These are phyloP conservation scores for Polysphondylium violaceum DNA, from an alignment of 78 protist species.

Conservation along the genomic window DNA sequence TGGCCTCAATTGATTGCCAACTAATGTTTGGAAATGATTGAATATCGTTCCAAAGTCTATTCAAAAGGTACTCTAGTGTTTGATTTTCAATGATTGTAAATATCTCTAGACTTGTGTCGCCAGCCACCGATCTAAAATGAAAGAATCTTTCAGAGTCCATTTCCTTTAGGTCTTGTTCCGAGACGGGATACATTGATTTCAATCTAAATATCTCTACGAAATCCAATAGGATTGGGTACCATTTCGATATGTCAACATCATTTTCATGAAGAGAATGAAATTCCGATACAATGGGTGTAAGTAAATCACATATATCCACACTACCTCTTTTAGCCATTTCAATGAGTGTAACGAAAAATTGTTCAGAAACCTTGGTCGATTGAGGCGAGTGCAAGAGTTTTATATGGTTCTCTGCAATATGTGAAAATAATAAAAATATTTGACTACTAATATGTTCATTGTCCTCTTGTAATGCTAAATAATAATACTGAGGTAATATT, in stretches of 20 bases:
- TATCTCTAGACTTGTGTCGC: conserved; percentile 34
- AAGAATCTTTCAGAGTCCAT: conserved; percentile 26
- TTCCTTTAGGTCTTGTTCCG: conserved; percentile 7
- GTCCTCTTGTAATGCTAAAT: conserved; percentile 27
- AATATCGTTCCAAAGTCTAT: conserved; percentile 46
- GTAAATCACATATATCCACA: conserved; percentile 24
- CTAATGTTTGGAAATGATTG: not conserved
- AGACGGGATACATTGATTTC: conserved; percentile 38
- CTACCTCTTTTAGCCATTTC: conserved; percentile 5
- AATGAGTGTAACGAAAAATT: not conserved
- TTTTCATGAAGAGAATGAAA: conserved; percentile 16
- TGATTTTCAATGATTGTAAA: conserved; percentile 29
- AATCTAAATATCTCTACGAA: conserved; percentile 2
- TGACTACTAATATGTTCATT: conserved; percentile 19
- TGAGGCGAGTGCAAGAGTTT: not conserved
- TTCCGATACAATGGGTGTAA: conserved; percentile 35
- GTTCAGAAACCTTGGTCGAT: not conserved
- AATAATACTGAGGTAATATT: conserved; percentile 2
- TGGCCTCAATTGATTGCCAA: conserved; percentile 66
- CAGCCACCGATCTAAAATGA: conserved; percentile 30
- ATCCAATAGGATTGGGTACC: conserved; percentile 16
- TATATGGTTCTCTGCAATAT: conserved; percentile 51
- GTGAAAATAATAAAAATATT: conserved; percentile 52
- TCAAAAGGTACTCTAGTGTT: conserved; percentile 5
- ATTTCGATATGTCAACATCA: conserved; percentile 4